Evolutionary conservation across 2,329 filamentous ascomycete species (phyloP).

Genomic region (Botrytis fragariae): DNA sequence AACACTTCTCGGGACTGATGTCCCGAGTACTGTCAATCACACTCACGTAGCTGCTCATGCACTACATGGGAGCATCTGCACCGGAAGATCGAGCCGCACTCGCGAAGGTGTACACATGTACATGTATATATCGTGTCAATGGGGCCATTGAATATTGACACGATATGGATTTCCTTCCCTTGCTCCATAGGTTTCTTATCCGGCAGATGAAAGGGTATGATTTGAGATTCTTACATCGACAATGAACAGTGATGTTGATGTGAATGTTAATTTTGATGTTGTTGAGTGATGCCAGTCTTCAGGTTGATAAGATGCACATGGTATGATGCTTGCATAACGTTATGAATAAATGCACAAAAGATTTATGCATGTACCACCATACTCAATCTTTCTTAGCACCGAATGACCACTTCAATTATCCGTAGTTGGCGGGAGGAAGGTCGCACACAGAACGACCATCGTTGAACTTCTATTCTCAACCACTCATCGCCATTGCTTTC

Average conservation of each 20-base stretch:
- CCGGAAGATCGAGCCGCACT: constrained; percentile 2
- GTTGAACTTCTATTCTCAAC: constrained; percentile 16
- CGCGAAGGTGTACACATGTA: not conserved
- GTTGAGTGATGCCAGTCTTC: not conserved
- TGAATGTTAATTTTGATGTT: not conserved
- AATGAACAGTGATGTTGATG: not conserved
- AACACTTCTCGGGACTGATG: not conserved
- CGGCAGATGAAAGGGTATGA: too few species aligned
- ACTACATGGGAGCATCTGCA: not conserved
- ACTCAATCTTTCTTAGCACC: not conserved
- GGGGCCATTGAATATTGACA: not conserved
- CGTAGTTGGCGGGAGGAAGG: constrained; percentile 7
- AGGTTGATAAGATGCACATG: not conserved
- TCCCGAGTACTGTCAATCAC: not conserved
- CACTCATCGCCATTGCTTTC: constrained; percentile 3
- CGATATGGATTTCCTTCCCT: not conserved
- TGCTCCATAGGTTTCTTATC: not conserved
- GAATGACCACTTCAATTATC: constrained; percentile 6
- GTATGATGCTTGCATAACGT: not conserved
- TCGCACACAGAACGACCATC: constrained; percentile 15
- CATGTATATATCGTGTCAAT: not conserved
- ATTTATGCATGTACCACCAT: not conserved
- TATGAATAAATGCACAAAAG: not conserved
- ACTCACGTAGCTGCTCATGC: not conserved
- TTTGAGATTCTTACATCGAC: not conserved